phyloP scores from a whole-genome alignment of 768 basidiomycete species.

The Ramaria sp. region DNA sequence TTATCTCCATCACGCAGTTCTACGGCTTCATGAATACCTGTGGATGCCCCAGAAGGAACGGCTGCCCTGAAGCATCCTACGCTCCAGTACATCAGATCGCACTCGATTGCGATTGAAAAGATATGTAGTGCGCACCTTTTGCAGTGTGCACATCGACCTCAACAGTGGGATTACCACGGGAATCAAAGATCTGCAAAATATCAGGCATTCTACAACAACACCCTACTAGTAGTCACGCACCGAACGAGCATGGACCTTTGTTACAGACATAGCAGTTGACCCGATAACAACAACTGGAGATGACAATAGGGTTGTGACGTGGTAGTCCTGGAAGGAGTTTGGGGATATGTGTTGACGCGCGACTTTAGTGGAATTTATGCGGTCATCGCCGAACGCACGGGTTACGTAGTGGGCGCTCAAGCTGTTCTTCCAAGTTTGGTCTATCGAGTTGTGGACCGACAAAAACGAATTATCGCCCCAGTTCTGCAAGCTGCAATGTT shows the following conservation, averaged over 20 bases:
- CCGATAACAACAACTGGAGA: background rate
- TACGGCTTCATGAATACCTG: conserved; percentile 95
- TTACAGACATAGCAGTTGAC: conserved; percentile 64
- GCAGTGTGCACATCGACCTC: conserved; percentile 84
- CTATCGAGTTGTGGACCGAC: too few relatives aligned
- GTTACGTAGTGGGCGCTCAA: too few relatives aligned
- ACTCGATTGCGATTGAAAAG: background rate
- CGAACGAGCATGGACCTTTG: conserved; percentile 88
- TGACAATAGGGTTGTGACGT: background rate
- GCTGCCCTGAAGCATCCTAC: conserved; percentile 86
- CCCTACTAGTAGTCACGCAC: conserved; percentile 27
- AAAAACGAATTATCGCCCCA: too few relatives aligned
- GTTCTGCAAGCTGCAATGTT: too few relatives aligned
- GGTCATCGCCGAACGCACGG: too few relatives aligned
- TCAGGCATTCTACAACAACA: conserved; percentile 8
- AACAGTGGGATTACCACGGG: conserved; percentile 95
- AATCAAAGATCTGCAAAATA: conserved; percentile 85
- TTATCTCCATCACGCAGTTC: conserved; percentile 98
- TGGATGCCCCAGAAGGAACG: conserved; percentile 97
- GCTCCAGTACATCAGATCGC: background rate
- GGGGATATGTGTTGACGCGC: background rate
- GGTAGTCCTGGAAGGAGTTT: background rate
- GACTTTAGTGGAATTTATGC: too few relatives aligned
- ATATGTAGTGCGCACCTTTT: conserved; percentile 47
- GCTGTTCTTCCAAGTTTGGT: too few relatives aligned